Evolutionary conservation across 768 basidiomycete species (phyloP).

Genomic region (Russula sp.): DNA sequence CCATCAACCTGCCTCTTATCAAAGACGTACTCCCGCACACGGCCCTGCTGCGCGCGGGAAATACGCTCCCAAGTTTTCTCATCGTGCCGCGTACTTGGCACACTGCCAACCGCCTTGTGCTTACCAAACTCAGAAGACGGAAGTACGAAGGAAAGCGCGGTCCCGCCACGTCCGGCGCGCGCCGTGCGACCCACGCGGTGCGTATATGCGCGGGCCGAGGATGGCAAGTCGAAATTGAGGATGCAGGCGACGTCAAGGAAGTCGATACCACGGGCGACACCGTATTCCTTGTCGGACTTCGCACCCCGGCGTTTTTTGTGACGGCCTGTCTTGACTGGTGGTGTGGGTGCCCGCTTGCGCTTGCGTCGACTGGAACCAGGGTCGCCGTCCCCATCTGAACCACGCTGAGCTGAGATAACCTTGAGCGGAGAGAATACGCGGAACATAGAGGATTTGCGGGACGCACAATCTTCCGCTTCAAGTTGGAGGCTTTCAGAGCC

Average conservation of each 20-base stretch:
- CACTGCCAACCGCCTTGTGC: constrained; percentile 66
- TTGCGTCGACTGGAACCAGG: constrained; percentile 39
- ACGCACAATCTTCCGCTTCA: constrained; percentile 38
- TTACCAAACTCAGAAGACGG: constrained; percentile 65
- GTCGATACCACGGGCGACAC: constrained; percentile 93
- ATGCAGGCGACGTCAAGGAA: constrained; percentile 97
- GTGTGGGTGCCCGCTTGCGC: constrained; percentile 54
- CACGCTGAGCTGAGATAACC: constrained; percentile 54
- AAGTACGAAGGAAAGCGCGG: constrained; percentile 88
- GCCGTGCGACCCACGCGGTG: constrained; percentile 97
- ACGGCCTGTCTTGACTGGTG: constrained; percentile 41
- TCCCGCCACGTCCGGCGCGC: constrained; percentile 89
- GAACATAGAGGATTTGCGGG: constrained; percentile 11
- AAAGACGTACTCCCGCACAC: constrained; percentile 87
- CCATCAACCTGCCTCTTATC: constrained; percentile 96
- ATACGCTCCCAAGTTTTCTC: constrained; percentile 76
- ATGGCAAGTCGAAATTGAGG: constrained; percentile 96
- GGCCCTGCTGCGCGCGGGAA: constrained; percentile 65
- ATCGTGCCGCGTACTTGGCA: constrained; percentile 70
- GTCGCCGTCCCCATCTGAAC: constrained; percentile 9
- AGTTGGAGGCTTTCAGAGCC: constrained; percentile 42
- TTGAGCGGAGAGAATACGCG: neutral
- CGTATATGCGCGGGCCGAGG: constrained; percentile 81
- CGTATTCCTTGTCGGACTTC: constrained; percentile 72
- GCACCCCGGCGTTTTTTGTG: constrained; percentile 47